Percentiles rank a stretch among this genome's conserved stretches.
Evolutionary conservation across 2,329 filamentous ascomycete species (phyloP).

Genomic region (Apiospora arundinis): DNA sequence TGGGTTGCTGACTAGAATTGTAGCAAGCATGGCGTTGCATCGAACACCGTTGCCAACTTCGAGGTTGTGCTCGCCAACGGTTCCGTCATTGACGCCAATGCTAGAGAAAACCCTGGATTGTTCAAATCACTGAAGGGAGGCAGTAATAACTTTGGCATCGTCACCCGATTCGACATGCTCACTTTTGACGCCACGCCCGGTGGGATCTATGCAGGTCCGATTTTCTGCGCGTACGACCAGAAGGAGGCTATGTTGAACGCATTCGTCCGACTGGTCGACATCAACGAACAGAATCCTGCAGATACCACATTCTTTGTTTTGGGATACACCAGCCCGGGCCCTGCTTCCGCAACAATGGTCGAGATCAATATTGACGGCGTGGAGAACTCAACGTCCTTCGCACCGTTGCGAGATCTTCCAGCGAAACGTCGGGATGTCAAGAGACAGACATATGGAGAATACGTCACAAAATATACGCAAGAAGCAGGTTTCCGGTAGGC

Average conservation of each 20-base stretch:
- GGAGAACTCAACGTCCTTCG: not conserved
- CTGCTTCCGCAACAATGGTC: not conserved
- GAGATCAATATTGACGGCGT: not conserved
- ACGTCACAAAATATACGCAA: not conserved
- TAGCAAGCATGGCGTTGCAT: not conserved
- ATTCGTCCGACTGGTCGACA: not conserved
- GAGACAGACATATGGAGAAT: not conserved
- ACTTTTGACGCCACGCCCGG: not conserved
- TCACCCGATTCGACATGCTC: not conserved
- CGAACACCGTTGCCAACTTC: not conserved
- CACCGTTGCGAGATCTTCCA: not conserved
- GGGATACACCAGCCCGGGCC: not conserved
- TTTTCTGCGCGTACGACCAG: not conserved
- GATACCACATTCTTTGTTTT: not conserved
- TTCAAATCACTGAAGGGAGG: slow-evolving; percentile 6
- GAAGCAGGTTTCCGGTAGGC: not conserved
- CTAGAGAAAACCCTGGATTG: not conserved
- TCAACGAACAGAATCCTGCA: not conserved
- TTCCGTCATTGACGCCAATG: slow-evolving; percentile 2
- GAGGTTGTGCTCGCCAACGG: slow-evolving; percentile 9
- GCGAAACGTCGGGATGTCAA: not conserved
- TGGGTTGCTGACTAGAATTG: not conserved
- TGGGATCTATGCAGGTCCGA: not conserved
- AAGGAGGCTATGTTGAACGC: not conserved
- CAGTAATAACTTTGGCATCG: slow-evolving; percentile 17